These are phyloP conservation scores for Phytophthora crassamura DNA, from an alignment of 352 stramenopile genomes.

Conservation along the genomic window DNA sequence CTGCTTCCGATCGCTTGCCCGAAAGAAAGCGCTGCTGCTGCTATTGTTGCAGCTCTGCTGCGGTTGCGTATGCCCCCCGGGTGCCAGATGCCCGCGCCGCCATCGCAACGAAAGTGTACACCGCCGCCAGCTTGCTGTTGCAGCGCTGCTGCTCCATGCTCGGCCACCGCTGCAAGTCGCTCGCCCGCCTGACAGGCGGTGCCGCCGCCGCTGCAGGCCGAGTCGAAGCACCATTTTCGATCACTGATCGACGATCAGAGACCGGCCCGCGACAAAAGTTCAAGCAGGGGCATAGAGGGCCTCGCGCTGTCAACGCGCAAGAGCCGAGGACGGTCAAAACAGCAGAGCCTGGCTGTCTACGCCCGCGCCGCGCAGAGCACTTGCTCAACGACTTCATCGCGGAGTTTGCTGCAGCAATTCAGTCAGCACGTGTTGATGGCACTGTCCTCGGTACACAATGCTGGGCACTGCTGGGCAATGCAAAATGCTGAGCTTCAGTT, in stretches of 20 bases:
- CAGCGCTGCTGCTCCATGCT: background rate
- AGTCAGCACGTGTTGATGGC: too few species aligned
- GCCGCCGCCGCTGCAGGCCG: constrained; percentile 6
- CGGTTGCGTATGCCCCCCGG: too few species aligned
- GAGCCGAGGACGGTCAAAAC: constrained; percentile 15
- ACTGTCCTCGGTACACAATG: too few species aligned
- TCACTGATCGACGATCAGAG: too few species aligned
- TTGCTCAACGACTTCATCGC: background rate
- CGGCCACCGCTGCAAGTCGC: background rate
- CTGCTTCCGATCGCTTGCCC: constrained; percentile 5
- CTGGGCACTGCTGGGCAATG: constrained; percentile 10
- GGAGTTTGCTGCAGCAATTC: too few species aligned
- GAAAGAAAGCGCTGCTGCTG: background rate
- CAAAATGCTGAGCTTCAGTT: constrained; percentile 18
- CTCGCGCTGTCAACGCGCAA: constrained; percentile 22
- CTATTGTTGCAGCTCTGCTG: too few species aligned
- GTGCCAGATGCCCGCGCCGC: too few species aligned
- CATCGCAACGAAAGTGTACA: constrained; percentile 11
- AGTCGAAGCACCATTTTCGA: constrained; percentile 22
- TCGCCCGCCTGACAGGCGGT: constrained; percentile 1
- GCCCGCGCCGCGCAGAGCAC: background rate
- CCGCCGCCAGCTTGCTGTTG: background rate
- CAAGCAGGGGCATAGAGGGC: constrained; percentile 27
- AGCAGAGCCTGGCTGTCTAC: constrained; percentile 11
- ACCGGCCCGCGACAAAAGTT: constrained; percentile 24